These are phyloP conservation scores for Eucalyptus coolabah DNA, from an alignment of 345 rosid genomes.

Conservation along the genomic window DNA sequence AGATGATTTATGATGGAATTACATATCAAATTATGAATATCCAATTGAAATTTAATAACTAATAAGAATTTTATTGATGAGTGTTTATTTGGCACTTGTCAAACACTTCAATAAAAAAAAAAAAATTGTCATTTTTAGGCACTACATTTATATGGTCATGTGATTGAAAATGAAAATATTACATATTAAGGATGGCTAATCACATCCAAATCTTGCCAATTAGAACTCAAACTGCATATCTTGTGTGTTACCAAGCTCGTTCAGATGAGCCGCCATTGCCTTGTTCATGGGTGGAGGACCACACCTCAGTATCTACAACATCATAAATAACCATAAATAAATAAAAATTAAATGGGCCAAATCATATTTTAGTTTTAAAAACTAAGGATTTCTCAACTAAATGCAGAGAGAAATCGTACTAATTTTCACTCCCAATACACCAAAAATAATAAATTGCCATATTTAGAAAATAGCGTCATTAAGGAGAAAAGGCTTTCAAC, in stretches of 20 bases:
- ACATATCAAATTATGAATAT: background rate
- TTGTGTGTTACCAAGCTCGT: conserved; percentile 20
- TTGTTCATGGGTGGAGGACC: conserved; percentile 40
- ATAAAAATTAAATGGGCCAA: background rate
- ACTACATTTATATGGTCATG: background rate
- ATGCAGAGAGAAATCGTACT: background rate
- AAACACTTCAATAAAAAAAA: background rate
- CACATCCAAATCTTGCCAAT: background rate
- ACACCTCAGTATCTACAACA: conserved; percentile 26
- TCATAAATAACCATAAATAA: background rate
- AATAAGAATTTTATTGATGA: background rate
- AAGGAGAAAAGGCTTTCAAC: background rate
- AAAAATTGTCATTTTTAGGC: background rate
- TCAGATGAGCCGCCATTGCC: conserved; percentile 26
- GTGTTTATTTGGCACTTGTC: background rate
- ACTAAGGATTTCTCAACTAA: background rate
- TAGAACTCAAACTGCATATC: conserved; percentile 39
- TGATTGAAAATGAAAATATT: background rate
- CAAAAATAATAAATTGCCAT: background rate
- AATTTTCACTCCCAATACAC: background rate
- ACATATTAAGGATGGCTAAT: background rate
- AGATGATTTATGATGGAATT: too few relatives aligned
- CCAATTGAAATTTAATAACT: background rate
- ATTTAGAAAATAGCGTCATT: background rate
- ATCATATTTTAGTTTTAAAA: background rate